Evolutionary conservation across 495 filamentous ascomycete species (phyloP), one percentile per base, ranked within the genome.

Genomic region (Parachaetomium inaequale): DNA sequence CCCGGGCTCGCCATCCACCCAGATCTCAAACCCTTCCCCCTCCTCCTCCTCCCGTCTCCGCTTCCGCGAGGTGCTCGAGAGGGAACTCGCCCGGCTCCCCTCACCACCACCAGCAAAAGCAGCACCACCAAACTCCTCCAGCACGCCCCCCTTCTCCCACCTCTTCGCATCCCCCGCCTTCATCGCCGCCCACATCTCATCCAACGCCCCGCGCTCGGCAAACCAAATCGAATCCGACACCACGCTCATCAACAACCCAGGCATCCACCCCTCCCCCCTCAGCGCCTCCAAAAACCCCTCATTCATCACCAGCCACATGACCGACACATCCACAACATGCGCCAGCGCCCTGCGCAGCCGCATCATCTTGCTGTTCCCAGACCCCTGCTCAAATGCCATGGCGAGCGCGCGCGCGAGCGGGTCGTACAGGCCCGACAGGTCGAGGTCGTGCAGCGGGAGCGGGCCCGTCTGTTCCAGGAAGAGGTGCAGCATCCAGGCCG

Each of bases 381-480:
- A 7, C 17, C 14, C 54, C 54, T 72, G 67, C 3, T 66, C 63
- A 38, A 59, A 69, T 32, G 63, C n/a, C 40, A 65, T 55, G 17
- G 7, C 14, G 10, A 67, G 57, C 2, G 67, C 65, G 17, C 19
- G 6, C 8, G 19, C 17, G 5, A 72, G 58, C 7, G 64, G 67
- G 14, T 59, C 5, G 50, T 62, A 58, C 1, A 72, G 43, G 12
- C 11, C 8, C 15, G 50, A 32, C 14, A 70, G 51, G 45, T 63
- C 54, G 45, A 53, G 38, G 36, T 38, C n/a, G 21, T 10, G n/a
- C 42, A 51, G 8, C 26, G 14, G 21, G 23, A 2, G 0, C 12
- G 6, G 38, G n/a, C 28, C 32, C 8, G n/a, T 38, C 5, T 32
- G 17, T 0, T 7, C 14, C 10, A 51, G 49, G 34, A 32, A 66